These are phyloP conservation scores for Cyanidiococcus yangmingshanensis DNA, from an alignment of 23 red algal species.

Conservation along the genomic window DNA sequence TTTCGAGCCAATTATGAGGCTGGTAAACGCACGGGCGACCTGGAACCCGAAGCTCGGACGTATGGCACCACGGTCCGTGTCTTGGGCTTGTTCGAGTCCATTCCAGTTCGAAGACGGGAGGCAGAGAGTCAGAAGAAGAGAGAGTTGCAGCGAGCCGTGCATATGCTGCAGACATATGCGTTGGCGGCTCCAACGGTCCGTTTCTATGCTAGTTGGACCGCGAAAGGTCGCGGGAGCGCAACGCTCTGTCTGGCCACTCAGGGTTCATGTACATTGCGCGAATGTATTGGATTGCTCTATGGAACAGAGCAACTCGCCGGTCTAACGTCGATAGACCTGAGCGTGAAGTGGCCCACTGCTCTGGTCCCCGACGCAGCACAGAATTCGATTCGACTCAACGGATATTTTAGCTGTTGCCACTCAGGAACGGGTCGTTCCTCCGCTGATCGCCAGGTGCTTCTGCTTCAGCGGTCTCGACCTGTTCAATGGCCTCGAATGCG, in stretches of 20 bases:
- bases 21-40: constrained; percentile 18
- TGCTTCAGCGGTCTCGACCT: constrained; percentile 45
- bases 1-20: constrained; percentile 29
- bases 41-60: constrained; percentile 28
- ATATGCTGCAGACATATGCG: constrained; percentile 43
- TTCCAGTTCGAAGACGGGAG: constrained; percentile 61
- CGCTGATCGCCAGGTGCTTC: constrained; percentile 60
- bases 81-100: constrained; percentile 39
- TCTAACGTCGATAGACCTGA: neutral
- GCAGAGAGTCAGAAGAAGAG: constrained; percentile 32
- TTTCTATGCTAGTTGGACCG: constrained; percentile 38
- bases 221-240: constrained; percentile 18
- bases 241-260: neutral
- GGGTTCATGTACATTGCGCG: neutral
- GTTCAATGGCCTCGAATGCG: constrained; percentile 39
- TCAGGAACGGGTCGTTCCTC: constrained; percentile 10
- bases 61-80: constrained; percentile 61
- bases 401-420: neutral
- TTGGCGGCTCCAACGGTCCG: constrained; percentile 38
- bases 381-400: neutral
- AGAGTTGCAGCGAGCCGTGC: constrained; percentile 38
- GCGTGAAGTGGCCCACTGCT: neutral
- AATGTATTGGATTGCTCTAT: constrained; percentile 17
- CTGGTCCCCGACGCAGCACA: neutral
- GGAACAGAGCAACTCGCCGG: neutral